Conservation (phyloP, 768 basidiomycete genomes). For the Boletus barrowsii region DNA sequence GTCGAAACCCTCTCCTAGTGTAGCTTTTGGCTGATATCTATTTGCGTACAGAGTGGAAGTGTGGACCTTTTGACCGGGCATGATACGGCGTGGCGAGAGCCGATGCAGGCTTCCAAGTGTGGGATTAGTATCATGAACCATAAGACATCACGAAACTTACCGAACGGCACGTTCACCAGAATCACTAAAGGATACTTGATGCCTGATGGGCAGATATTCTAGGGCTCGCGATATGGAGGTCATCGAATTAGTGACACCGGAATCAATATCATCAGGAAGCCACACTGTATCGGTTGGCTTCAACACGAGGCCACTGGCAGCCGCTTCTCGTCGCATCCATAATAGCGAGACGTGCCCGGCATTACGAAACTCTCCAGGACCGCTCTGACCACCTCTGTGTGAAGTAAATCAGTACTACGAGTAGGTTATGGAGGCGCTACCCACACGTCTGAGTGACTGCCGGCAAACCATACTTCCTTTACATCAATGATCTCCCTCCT, state of each 20-base stretch:
- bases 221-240: conserved; percentile 8
- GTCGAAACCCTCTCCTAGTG: conserved; percentile 22
- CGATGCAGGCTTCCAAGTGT: conserved; percentile 11
- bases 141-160: neutral
- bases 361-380: conserved; percentile 17
- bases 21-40: conserved; percentile 16
- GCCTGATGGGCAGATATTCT: conserved; percentile 23
- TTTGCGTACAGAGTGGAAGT: conserved; percentile 24
- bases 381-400: conserved; percentile 21
- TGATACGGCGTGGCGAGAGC: conserved; percentile 24
- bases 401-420: neutral
- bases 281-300: conserved; percentile 26
- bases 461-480: conserved; percentile 69
- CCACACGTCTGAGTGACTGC: conserved; percentile 37
- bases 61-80: conserved; percentile 27
- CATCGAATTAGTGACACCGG: conserved; percentile 24
- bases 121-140: neutral
- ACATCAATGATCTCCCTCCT: conserved; percentile 18
- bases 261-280: conserved; percentile 26
- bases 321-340: conserved; percentile 36
- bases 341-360: conserved; percentile 26
- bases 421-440: neutral
- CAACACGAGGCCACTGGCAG: conserved; percentile 23
- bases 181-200: conserved; percentile 22
- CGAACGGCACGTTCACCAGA: conserved; percentile 13